Evolutionary conservation across 306 rosid genomes (phyloP).

Genomic region (Cicer yamashitae): DNA sequence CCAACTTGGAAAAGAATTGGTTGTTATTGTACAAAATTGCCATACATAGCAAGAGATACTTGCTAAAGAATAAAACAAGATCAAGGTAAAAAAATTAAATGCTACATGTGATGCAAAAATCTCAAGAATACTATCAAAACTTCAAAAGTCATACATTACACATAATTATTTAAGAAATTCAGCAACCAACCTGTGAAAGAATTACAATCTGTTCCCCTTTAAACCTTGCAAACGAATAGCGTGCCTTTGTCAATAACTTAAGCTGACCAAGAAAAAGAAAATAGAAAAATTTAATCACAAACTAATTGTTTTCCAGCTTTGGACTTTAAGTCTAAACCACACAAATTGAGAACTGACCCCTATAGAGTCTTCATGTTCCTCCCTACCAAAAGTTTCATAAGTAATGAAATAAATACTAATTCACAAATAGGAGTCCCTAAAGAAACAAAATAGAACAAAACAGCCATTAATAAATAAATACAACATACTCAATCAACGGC

Average conservation of each 20-base stretch:
- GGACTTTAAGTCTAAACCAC: conserved; percentile 21
- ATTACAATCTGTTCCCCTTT: conserved; percentile 92
- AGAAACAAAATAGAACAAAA: neutral
- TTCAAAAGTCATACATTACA: neutral
- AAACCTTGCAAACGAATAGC: conserved; percentile 85
- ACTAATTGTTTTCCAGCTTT: conserved; percentile 29
- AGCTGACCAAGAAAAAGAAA: conserved; percentile 58
- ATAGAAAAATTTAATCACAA: conserved; percentile 31
- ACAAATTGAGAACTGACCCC: conserved; percentile 68
- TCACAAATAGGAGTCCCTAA: conserved; percentile 11
- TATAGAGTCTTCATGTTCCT: conserved; percentile 88
- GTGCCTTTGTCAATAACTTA: conserved; percentile 85
- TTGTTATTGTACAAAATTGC: neutral
- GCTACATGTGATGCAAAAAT: conserved; percentile 11
- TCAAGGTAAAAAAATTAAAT: neutral
- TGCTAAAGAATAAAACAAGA: conserved; percentile 19
- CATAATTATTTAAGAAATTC: conserved; percentile 36
- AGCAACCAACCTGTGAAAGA: conserved; percentile 83
- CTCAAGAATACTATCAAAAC: conserved; percentile 27
- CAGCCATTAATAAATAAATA: conserved; percentile 20
- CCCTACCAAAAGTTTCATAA: conserved; percentile 61
- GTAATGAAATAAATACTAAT: conserved; percentile 30
- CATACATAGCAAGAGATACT: neutral
- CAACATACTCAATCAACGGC: conserved; percentile 88
- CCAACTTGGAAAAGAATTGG: neutral